Conservation (phyloP, 768 basidiomycete genomes). For the Mycena olivaceomarginata region DNA sequence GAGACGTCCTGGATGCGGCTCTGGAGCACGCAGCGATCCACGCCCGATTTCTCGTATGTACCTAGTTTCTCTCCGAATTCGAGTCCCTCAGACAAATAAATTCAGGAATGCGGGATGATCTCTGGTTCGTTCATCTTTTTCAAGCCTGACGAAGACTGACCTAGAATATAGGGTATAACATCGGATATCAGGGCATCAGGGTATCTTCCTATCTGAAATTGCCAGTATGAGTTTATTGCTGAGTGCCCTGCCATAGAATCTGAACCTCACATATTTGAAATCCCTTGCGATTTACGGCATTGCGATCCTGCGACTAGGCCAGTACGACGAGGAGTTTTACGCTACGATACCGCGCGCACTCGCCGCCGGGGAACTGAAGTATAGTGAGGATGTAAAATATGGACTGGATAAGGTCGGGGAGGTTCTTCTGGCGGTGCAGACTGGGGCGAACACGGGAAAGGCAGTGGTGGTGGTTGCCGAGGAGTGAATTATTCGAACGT, state of each 20-base stretch:
- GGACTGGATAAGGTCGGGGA: slow-evolving; percentile 1
- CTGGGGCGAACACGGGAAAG: neutral
- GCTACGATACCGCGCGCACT: neutral
- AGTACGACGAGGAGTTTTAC: neutral
- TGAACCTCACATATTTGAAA: neutral
- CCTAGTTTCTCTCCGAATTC: no score
- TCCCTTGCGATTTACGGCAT: neutral
- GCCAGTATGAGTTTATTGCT: neutral
- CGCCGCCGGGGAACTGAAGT: neutral
- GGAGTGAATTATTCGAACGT: neutral
- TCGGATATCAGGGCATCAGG: slow-evolving; percentile 6
- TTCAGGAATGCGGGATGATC: slow-evolving; percentile 15
- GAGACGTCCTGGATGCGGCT: neutral
- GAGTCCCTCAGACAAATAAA: no score
- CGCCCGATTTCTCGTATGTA: neutral
- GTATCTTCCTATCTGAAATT: neutral
- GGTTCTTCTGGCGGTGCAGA: neutral
- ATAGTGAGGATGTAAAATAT: neutral
- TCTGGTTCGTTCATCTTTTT: slow-evolving; percentile 2
- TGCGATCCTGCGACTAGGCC: neutral
- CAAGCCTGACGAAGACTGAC: no score
- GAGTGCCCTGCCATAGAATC: neutral
- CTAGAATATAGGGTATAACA: slow-evolving; percentile 10
- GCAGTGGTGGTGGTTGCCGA: neutral
- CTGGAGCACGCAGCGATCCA: slow-evolving; percentile 1